phyloP scores from a whole-genome alignment of 139 green algal species.

The Haematococcus lacustris region DNA sequence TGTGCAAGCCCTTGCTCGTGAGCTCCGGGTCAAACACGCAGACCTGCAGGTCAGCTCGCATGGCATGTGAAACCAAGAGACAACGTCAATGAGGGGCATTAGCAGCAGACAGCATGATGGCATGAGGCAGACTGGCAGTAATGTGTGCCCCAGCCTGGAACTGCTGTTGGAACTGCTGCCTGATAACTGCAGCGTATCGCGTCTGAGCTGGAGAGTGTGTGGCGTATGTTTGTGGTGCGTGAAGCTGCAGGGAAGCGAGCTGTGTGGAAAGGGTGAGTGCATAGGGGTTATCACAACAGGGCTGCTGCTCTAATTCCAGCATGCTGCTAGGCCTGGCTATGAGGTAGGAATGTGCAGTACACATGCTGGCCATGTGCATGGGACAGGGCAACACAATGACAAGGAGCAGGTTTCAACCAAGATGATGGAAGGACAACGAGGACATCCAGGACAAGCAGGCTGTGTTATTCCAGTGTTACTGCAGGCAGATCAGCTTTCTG shows the following conservation, averaged over 20 bases:
- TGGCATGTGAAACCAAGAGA: background rate
- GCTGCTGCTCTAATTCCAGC: too few species aligned
- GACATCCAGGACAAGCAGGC: background rate
- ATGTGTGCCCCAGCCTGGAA: background rate
- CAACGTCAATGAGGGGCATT: background rate
- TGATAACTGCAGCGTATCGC: background rate
- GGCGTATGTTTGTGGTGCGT: constrained; percentile 73
- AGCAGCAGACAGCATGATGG: background rate
- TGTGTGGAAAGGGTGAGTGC: constrained; percentile 61
- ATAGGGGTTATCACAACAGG: background rate
- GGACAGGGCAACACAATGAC: too few species aligned
- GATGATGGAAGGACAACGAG: background rate
- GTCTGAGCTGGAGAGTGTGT: constrained; percentile 66
- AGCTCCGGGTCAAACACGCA: constrained; percentile 48
- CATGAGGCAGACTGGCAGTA: background rate
- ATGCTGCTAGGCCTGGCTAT: too few species aligned
- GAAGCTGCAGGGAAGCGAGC: constrained; percentile 51
- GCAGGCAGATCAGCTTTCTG: too few species aligned
- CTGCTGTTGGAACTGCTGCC: background rate
- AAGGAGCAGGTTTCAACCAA: background rate
- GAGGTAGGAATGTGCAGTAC: too few species aligned
- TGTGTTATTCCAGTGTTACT: too few species aligned
- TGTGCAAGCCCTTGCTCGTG: constrained; percentile 13
- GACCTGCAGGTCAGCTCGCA: constrained; percentile 39
- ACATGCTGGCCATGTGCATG: too few species aligned